Evolutionary conservation across 2,329 filamentous ascomycete genomes (phyloP), one percentile per base, ranked within the genome.

Genomic region (Colletotrichum graminicola): DNA sequence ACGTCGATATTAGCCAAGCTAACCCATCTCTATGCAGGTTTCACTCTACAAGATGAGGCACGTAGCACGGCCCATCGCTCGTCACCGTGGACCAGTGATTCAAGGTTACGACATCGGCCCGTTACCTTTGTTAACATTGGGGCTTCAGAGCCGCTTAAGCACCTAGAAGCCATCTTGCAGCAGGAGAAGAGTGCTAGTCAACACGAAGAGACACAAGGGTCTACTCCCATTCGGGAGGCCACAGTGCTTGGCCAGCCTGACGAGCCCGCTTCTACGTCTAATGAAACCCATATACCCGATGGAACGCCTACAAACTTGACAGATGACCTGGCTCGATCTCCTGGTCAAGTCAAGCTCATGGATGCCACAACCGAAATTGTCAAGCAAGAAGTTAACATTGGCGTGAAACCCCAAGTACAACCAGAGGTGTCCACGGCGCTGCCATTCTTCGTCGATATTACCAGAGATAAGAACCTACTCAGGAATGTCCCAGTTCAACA

Each of bases 101-200:
- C 79, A 26, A 84, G 80, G 59, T 79, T 90, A 12, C 82, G 88
- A 65, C 79, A 82, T 54, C 82, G 81, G 52, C 88, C 88, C 1
- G 82, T 90, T 5, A 73, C 73, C 0, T 90, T 90, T 67, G 79
- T 89, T 57, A 89, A 87, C 71, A 84, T 84, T n/a, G 88, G 88
- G 6, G 76, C 82, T 52, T 84, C 84, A 59, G 82, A 89, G 54
- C 87, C 87, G 5, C 77, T 88, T 4, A 82, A 86, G 67, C 78
- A 84, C 8, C 68, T 83, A 5, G 78, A 84, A 39, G 72, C 75
- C 4, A 67, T 77, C 8, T 67, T 76, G 5, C 60, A 71, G 16
- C 32, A 59, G 23, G 75, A 43, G 59, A 74, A 47, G 57, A 16
- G n/a, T 41, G 10, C 45, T 18, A 26, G 12, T 18, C 43, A 45